Percentiles rank a stretch among this genome's conserved stretches.
These are phyloP conservation scores for Agaricales sp. DNA, from an alignment of 1,284 basidiomycete species.

Conservation along the genomic window DNA sequence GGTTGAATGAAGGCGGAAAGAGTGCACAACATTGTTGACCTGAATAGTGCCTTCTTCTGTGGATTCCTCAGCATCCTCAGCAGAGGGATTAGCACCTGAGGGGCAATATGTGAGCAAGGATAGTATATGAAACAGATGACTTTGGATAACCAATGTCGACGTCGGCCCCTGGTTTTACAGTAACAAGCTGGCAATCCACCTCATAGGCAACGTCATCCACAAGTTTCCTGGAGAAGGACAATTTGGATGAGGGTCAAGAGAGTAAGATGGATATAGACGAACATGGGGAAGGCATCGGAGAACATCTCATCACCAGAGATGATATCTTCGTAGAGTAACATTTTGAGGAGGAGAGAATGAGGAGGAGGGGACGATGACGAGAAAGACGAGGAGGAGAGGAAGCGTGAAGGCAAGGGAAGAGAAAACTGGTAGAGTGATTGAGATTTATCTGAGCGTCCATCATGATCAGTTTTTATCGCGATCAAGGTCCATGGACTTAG, in stretches of 20 bases:
- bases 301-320: constrained; percentile 87
- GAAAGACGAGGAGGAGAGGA: constrained; percentile 17
- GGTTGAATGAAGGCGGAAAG: constrained; percentile 84
- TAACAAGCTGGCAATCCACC: constrained; percentile 76
- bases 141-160: constrained; percentile 73
- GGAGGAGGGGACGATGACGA: constrained; percentile 14
- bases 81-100: constrained; percentile 82
- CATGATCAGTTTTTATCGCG: constrained; percentile 5
- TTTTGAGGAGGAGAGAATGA: constrained; percentile 22
- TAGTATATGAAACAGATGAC: neutral
- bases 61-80: constrained; percentile 81
- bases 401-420: constrained; percentile 12
- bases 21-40: constrained; percentile 91
- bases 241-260: constrained; percentile 6
- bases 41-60: constrained; percentile 69
- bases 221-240: constrained; percentile 46
- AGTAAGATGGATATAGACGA: constrained; percentile 19
- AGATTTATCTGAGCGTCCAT: constrained; percentile 18
- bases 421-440: constrained; percentile 11
- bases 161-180: constrained; percentile 70
- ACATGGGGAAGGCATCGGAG: constrained; percentile 89
- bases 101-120: neutral
- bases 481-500: constrained; percentile 10
- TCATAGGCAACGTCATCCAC: constrained; percentile 86
- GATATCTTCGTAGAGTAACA: constrained; percentile 76